Conservation (phyloP, 495 filamentous ascomycete species). For the Xylaria intraflava region DNA sequence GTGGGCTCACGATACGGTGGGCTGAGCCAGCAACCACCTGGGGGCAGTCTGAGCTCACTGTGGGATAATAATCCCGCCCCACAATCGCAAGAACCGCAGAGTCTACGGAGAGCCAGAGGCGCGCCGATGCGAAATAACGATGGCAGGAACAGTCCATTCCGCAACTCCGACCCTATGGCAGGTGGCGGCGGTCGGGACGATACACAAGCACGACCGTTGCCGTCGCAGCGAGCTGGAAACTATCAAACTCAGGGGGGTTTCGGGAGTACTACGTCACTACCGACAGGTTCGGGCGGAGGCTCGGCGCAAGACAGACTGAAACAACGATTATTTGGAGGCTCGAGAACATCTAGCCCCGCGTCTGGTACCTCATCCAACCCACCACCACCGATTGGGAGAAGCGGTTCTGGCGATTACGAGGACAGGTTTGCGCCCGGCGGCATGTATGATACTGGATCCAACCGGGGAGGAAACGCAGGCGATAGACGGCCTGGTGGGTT, state of each 20-base stretch:
- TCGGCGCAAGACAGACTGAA: conserved; percentile 46
- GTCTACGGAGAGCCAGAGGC: conserved; percentile 46
- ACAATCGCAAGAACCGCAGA: conserved; percentile 45
- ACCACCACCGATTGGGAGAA: conserved; percentile 29
- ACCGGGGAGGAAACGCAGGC: conserved; percentile 20
- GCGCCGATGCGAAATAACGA: conserved; percentile 20
- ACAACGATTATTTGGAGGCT: conserved; percentile 43
- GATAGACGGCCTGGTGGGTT: conserved; percentile 34
- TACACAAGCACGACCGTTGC: conserved; percentile 51
- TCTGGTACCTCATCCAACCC: conserved; percentile 32
- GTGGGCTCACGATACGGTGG: conserved; percentile 47
- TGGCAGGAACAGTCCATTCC: conserved; percentile 23
- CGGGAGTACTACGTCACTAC: conserved; percentile 30
- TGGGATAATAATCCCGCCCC: conserved; percentile 60
- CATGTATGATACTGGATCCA: conserved; percentile 24
- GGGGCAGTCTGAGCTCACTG: conserved; percentile 60
- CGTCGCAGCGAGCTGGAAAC: conserved; percentile 65
- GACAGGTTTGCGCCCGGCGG: conserved; percentile 39
- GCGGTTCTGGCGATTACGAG: conserved; percentile 34
- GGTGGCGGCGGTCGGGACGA: conserved; percentile 21
- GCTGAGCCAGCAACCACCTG: conserved; percentile 30
- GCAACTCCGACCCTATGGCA: conserved; percentile 31
- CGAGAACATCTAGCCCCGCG: conserved; percentile 37
- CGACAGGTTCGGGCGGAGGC: conserved; percentile 21
- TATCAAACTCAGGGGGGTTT: conserved; percentile 49